Conservation (phyloP, 2,329 filamentous ascomycete species). For the Diaporthe citri region DNA sequence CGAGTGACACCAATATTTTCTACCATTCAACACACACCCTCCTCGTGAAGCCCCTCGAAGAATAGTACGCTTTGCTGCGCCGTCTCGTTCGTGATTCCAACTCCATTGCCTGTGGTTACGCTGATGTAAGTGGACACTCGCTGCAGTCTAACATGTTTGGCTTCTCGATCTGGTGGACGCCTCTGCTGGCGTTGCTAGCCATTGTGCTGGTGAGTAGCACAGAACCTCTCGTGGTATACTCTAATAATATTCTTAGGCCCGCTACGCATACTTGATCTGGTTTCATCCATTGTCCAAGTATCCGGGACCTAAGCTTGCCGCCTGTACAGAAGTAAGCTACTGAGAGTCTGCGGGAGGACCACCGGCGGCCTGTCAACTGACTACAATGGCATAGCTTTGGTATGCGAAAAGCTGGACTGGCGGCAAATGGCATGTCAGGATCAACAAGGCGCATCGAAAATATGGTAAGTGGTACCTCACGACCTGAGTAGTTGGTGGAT, state of each 20-base stretch:
- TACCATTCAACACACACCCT: not conserved
- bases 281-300: constrained; percentile 44
- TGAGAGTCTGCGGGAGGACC: not conserved
- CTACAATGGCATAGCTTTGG: constrained; percentile 36
- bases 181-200: not conserved
- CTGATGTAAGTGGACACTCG: no score
- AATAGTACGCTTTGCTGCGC: no score
- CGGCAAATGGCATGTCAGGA: constrained; percentile 34
- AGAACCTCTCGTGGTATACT: not conserved
- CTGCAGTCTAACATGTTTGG: not conserved
- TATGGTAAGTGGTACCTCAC: constrained; percentile 31
- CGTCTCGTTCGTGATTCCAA: not conserved
- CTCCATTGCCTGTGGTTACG: not conserved
- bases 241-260: constrained; percentile 3
- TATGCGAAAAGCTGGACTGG: constrained; percentile 36
- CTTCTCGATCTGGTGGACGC: constrained; percentile 3
- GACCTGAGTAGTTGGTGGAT: no score
- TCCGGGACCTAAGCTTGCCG: constrained; percentile 42
- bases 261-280: constrained; percentile 29
- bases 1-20: not conserved
- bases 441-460: constrained; percentile 37
- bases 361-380: not conserved
- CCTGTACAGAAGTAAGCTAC: constrained; percentile 41
- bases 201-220: not conserved
- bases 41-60: not conserved